Evolutionary conservation across 2,329 filamentous ascomycete genomes (phyloP), one percentile per base, ranked within the genome.

Genomic region (Xylaria sp.): DNA sequence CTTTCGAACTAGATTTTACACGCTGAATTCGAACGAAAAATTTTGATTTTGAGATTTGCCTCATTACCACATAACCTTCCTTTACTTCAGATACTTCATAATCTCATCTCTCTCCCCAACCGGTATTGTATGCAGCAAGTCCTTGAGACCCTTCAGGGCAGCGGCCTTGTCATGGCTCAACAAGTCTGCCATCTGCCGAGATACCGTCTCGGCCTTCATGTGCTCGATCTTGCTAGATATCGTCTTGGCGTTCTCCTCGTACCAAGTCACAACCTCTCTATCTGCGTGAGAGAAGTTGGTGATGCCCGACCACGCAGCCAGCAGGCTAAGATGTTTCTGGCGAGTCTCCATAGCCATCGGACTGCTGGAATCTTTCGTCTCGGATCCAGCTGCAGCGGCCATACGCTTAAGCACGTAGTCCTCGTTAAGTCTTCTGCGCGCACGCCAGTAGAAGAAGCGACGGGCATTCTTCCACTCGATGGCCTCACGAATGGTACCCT

Each of bases 401-500:
- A 99, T 93, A 83, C 94, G 94, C 85, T 94, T 96, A 81, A 99
- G 88, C 76, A 99, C 94, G 82, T 97, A 93, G 84, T 99, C 96
- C 85, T 99, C 96, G 83, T 97, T 98, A 80, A 99, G 88, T 84
- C 96, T 90, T 80, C 96, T 92, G 82, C 97, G 94, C 72, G 98
- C 91, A 83, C 96, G 95, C 96, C 97, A 99, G 92, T 98, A 99
- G 88, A 99, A 98, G 93, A 96, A 98, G 79, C 95, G 92, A 74
- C 96, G 91, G 10, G 95, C 91, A 76, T 97, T 92, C 80, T 89
- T 87, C 96, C 95, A 98, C 78, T 91, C 88, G 50, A 99, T 87
- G 13, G 90, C 84, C 76, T 92, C 89, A 72, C 96, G 94, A 77
- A 99, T 97, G 66, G 92, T 91, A 71, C 94, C 92, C 90, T 99